Base-by-base conservation (phyloP, 2,329 filamentous ascomycete genomes). In the Phialophora expanda region DNA sequence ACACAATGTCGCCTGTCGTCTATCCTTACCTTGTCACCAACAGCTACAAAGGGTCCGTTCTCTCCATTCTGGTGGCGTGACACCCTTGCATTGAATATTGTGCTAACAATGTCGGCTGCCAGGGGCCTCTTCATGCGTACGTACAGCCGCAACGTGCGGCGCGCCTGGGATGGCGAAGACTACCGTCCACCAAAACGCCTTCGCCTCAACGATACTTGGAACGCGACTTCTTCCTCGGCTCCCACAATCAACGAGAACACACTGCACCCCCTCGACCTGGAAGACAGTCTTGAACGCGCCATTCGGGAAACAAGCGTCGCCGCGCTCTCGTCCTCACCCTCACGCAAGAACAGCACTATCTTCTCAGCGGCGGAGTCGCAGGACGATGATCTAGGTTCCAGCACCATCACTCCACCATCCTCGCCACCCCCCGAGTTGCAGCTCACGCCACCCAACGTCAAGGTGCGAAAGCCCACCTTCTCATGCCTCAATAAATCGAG, bases 331-430 rank as follows among this genome's bases (percentile, higher is more conserved):
- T 82, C 80, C 14, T 81, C 79, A 59, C 79, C 80, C 9, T 81
- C 80, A 70, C 80, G 80, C 71, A 80, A 79, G 64, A 80, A 80
- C 67, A 82, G 80, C 6, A 74, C 79, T 20, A 74, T 79, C 41
- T 77, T 79, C 66, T 82, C 80, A 2, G 78, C 79, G 69, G 48
- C 48, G 22, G 78, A 78, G 7, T 76, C 78, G 30, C 79, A 81
- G 30, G 78, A 79, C 71, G 72, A 73, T 34, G 73, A 73, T 24
- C 3, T 64, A 41, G 70, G 67, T 30, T 70, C 71, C 50, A 78
- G 78, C 65, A 75, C 80, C 41, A 80, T 80, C 44, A 84, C 82
- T 50, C 83, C 83, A 41, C 83, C 84, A 3, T 84, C 83, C 9
- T 84, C 83, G 63, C 82, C 84, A 61, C 83, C 83, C 41, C 79